Evolutionary conservation across 305 asterid genomes (phyloP).

Genomic region (Withania somnifera): DNA sequence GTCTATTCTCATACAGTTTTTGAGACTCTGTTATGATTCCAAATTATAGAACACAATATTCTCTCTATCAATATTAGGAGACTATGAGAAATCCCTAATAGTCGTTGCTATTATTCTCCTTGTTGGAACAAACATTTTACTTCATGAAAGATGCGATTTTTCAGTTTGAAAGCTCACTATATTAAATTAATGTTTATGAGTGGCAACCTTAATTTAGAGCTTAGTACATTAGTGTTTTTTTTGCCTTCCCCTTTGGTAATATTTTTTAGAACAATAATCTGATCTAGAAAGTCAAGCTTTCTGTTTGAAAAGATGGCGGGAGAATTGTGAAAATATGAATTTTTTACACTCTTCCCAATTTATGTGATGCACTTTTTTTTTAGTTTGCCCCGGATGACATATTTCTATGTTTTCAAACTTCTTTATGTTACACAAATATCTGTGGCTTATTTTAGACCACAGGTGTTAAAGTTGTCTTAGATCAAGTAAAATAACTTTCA

Average conservation of each 20-base stretch:
- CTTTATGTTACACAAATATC: neutral
- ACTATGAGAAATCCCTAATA: neutral
- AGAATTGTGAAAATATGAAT: neutral
- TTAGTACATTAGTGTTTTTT: neutral
- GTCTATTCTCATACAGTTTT: slow-evolving; percentile 12
- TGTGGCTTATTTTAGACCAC: neutral
- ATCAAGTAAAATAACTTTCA: neutral
- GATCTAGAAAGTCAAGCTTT: neutral
- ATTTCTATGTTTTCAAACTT: neutral
- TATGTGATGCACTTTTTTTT: neutral
- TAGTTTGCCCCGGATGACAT: neutral
- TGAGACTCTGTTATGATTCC: slow-evolving; percentile 3
- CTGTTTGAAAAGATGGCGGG: neutral
- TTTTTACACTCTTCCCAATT: neutral
- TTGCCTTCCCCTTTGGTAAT: neutral
- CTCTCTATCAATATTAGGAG: neutral
- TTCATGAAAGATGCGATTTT: neutral
- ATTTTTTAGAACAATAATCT: neutral
- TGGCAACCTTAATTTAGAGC: neutral
- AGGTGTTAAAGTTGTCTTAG: neutral
- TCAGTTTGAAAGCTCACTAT: neutral
- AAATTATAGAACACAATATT: neutral
- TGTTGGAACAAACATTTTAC: neutral
- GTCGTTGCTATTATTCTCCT: neutral
- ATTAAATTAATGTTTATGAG: neutral